Evolutionary conservation across 345 rosid genomes (phyloP).

Genomic region (Arabis hirsuta): DNA sequence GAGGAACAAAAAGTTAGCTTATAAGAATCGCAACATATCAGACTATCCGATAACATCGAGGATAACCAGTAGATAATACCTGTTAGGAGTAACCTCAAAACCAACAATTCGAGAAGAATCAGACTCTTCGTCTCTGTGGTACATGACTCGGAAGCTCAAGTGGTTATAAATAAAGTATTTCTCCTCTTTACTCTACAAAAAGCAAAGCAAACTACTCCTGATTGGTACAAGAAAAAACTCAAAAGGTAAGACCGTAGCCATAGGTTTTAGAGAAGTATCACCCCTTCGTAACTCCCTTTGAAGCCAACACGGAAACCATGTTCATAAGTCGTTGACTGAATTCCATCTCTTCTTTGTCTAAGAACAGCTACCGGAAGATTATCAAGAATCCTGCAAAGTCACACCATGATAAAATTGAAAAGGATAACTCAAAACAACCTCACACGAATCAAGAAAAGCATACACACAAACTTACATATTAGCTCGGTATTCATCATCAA

Average conservation of each 20-base stretch:
- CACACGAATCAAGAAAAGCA: background rate
- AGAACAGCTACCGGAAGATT: conserved; percentile 98
- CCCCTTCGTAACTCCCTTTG: conserved; percentile 94
- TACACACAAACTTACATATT: conserved; percentile 62
- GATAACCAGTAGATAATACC: conserved; percentile 48
- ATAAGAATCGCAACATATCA: background rate
- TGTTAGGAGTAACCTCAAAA: conserved; percentile 90
- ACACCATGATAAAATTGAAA: background rate
- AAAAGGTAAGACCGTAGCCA: background rate
- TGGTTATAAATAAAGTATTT: conserved; percentile 91
- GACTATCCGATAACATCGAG: background rate
- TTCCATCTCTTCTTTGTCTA: conserved; percentile 90
- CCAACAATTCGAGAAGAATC: conserved; percentile 94
- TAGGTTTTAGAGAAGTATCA: conserved; percentile 40
- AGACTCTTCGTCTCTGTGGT: conserved; percentile 74
- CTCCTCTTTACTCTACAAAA: conserved; percentile 84
- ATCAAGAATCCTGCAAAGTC: conserved; percentile 81
- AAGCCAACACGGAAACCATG: conserved; percentile 96
- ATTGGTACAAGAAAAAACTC: conserved; percentile 11
- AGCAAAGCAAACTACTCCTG: conserved; percentile 21
- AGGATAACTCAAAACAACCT: background rate
- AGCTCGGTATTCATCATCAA: conserved; percentile 88
- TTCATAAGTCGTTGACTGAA: conserved; percentile 82
- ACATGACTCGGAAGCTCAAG: conserved; percentile 90
- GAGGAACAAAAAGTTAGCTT: background rate